These are phyloP conservation scores for Rhazya stricta DNA, from an alignment of 257 asterid genomes.

Conservation along the genomic window DNA sequence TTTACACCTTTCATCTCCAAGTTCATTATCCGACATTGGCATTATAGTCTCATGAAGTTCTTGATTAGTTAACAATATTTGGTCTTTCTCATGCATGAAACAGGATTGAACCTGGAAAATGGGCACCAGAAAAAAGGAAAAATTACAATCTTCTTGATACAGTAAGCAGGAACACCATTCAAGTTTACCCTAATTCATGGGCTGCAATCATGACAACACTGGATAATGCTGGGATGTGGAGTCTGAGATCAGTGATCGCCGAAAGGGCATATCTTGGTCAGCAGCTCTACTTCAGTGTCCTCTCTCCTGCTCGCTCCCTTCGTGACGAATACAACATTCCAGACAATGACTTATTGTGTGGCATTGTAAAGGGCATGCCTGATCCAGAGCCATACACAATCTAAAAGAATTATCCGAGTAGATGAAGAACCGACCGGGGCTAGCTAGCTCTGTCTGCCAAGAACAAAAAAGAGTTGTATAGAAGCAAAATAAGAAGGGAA, in stretches of 20 bases:
- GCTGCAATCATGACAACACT: conserved; percentile 54
- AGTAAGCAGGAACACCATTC: conserved; percentile 54
- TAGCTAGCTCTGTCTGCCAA: neutral
- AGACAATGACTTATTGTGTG: conserved; percentile 35
- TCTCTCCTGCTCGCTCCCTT: conserved; percentile 45
- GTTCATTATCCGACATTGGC: too few relatives aligned
- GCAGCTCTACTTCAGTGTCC: conserved; percentile 54
- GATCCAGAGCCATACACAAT: conserved; percentile 37
- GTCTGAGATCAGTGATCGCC: conserved; percentile 34
- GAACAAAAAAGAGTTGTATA: neutral
- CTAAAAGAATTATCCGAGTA: neutral
- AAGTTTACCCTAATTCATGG: conserved; percentile 66
- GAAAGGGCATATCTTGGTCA: conserved; percentile 63
- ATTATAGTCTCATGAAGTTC: neutral
- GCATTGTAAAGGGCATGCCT: conserved; percentile 43
- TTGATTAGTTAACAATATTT: neutral
- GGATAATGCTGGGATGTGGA: conserved; percentile 76
- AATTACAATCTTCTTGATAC: conserved; percentile 64
- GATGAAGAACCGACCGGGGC: neutral
- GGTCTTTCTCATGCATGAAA: neutral
- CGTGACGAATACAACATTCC: conserved; percentile 57
- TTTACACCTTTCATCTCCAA: neutral
- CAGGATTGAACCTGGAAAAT: conserved; percentile 57
- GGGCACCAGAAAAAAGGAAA: conserved; percentile 54
- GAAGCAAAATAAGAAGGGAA: neutral